Evolutionary conservation across 768 basidiomycete species (phyloP).

Genomic region (Chlorophyllum brunneum): DNA sequence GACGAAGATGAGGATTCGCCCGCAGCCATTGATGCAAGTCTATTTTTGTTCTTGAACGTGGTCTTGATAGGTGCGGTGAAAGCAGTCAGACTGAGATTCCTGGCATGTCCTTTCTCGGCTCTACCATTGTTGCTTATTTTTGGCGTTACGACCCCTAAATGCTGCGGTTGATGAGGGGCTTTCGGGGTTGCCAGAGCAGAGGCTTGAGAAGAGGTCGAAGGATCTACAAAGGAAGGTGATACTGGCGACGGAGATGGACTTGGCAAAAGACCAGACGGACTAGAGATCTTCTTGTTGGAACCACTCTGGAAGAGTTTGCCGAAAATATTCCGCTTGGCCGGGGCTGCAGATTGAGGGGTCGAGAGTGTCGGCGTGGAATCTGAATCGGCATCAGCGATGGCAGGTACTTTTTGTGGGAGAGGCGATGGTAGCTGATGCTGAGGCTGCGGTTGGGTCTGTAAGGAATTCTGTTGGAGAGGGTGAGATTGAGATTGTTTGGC

Average conservation of each 20-base stretch:
- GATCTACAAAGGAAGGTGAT: background rate
- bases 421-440: conserved; percentile 8
- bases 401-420: background rate
- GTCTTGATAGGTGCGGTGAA: conserved; percentile 24
- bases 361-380: conserved; percentile 17
- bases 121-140: conserved; percentile 5
- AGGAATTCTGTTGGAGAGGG: conserved; percentile 16
- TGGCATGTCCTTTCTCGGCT: conserved; percentile 20
- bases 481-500: conserved; percentile 1
- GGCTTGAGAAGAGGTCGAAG: background rate
- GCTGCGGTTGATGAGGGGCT: conserved; percentile 11
- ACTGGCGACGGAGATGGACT: background rate
- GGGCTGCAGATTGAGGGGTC: conserved; percentile 22
- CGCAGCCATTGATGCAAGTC: conserved; percentile 20
- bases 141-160: conserved; percentile 13
- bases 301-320: conserved; percentile 63
- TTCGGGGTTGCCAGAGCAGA: conserved; percentile 2
- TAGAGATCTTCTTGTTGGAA: conserved; percentile 9
- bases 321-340: conserved; percentile 58
- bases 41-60: conserved; percentile 23
- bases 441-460: conserved; percentile 12
- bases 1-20: conserved; percentile 9
- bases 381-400: background rate
- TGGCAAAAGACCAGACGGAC: conserved; percentile 14
- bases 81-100: conserved; percentile 23